Base-by-base conservation (phyloP, 306 rosid species). In the Vicia sativa region DNA sequence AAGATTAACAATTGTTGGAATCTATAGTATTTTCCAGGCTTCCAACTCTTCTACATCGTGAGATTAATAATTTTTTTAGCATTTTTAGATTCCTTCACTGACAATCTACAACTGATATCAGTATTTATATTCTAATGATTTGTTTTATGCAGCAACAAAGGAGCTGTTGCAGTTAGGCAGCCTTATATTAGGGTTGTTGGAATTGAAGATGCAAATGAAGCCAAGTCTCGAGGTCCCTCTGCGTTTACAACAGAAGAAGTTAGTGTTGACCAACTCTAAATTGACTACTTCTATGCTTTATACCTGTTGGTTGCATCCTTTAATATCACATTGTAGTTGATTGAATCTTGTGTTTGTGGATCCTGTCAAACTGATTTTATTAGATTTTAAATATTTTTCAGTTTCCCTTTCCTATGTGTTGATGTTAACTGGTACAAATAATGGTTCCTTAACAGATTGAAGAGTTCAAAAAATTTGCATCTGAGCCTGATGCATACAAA, bases 101-200 rank as follows among this genome's bases (percentile, higher is more conserved):
- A 38, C 12, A 56, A 7, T 48, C 50, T 11, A 52, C 19, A 13
- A 8, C 60, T 69, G 7, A 72, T 49, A 29, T 50, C 39, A 23
- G 4, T 31, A 44, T 42, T 29, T 62, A 48, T 42, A 39, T 65
- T 73, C 15, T 71, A 70, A 58, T 66, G 65, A 14, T 59, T 16
- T 68, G 12, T 68, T 63, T 15, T 74, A 15, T 76, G 80, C 87
- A 93, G 99, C 46, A 84, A 88, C 78, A 90, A 85, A 81, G 97
- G 97, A 76, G 99, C 96, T 16, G 97, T 93, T 61, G 99, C 97
- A n/a, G 76, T 93, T 59, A 83, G 97, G 70, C 99, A 93, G 68
- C 99, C 99, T 62, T 93, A 93, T 72, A 88, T 93, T 41, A 82
- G 99, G 82, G 95, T 93, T 58, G 97, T 90, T 54, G 99, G 99